Evolutionary conservation across 2,329 filamentous ascomycete species (phyloP).

Genomic region (Aspergillus neotritici): DNA sequence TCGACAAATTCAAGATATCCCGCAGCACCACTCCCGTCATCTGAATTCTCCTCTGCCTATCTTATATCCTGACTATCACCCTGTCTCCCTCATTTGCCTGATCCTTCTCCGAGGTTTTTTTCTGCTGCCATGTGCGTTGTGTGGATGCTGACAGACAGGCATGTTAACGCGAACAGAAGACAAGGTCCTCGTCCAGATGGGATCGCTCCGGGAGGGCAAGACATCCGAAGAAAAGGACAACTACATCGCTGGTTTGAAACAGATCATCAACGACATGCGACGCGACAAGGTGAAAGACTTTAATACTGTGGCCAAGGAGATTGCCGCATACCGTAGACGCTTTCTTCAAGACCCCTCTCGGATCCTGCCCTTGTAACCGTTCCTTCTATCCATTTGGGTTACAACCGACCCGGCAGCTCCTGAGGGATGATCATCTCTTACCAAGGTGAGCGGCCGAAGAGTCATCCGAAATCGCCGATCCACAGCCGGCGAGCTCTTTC

Average conservation of each 20-base stretch:
- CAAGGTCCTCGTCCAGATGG: constrained; percentile 47
- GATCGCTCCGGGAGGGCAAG: constrained; percentile 42
- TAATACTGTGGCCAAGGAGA: constrained; percentile 43
- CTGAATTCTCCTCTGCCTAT: constrained; percentile 7
- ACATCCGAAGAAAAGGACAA: constrained; percentile 40
- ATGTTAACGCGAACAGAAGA: constrained; percentile 43
- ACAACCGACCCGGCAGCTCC: constrained; percentile 1
- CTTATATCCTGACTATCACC: background rate
- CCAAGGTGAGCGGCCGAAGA: constrained; percentile 20
- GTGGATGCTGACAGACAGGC: constrained; percentile 37
- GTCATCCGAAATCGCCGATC: background rate
- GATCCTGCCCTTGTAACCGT: constrained; percentile 41
- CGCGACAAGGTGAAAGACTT: constrained; percentile 48
- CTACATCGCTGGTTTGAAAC: constrained; percentile 43
- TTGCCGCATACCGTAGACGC: constrained; percentile 47
- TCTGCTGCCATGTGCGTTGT: constrained; percentile 21
- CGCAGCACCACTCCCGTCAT: constrained; percentile 2
- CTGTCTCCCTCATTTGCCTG: constrained; percentile 1
- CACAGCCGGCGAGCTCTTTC: background rate
- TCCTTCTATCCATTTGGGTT: constrained; percentile 2
- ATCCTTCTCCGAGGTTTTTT: constrained; percentile 8
- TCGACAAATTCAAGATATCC: constrained; percentile 37
- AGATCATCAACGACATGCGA: constrained; percentile 47
- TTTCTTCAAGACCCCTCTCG: constrained; percentile 44
- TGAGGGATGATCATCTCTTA: constrained; percentile 5